Conservation (phyloP, 2,329 filamentous ascomycete species). For the Podosphaera leucotricha region DNA sequence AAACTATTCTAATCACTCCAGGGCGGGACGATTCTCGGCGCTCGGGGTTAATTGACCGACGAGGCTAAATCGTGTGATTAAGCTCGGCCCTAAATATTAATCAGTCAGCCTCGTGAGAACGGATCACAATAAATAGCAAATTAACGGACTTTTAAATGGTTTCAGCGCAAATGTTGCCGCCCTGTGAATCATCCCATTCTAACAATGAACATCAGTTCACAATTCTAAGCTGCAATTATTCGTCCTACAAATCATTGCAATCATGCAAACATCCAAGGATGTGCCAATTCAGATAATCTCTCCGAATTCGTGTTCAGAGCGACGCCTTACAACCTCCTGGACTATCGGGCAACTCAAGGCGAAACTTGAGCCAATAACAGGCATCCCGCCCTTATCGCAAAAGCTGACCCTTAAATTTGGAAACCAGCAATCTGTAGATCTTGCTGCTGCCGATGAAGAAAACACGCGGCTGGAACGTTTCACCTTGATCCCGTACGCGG, state of each 20-base stretch:
- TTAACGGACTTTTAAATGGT: too few species aligned
- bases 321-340: conserved; percentile 83
- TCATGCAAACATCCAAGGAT: conserved; percentile 34
- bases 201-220: too few species aligned
- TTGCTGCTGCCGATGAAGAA: conserved; percentile 55
- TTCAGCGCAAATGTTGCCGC: too few species aligned
- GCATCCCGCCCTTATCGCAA: conserved; percentile 63
- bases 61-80: too few species aligned
- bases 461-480: conserved; percentile 37
- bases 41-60: too few species aligned
- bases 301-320: conserved; percentile 60
- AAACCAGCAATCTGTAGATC: conserved; percentile 33
- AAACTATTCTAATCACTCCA: too few species aligned
- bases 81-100: too few species aligned
- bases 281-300: conserved; percentile 54
- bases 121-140: too few species aligned
- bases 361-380: conserved; percentile 82
- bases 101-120: too few species aligned
- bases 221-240: too few species aligned
- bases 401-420: conserved; percentile 46
- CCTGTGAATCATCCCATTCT: too few species aligned
- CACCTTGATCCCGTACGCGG: conserved; percentile 48
- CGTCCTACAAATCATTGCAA: conserved; percentile 5
- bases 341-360: conserved; percentile 60
- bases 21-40: too few species aligned